These are phyloP conservation scores for Penicillium sp. DNA, from an alignment of 2,329 filamentous ascomycete species.

Conservation along the genomic window DNA sequence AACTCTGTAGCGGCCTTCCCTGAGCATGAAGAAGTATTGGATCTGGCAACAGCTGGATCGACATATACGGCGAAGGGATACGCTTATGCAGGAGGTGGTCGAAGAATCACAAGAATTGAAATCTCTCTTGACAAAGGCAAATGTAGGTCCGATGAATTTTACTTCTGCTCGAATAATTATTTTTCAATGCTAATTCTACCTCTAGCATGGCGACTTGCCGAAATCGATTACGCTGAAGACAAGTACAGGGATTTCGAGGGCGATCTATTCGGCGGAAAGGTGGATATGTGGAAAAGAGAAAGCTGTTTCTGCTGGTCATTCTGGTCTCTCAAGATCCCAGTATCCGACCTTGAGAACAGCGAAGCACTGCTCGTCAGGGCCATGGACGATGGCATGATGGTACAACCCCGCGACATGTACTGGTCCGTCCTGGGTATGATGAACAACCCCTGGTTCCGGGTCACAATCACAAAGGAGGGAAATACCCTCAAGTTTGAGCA, in stretches of 20 bases:
- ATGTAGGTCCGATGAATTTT: slow-evolving; percentile 34
- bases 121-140: slow-evolving; percentile 80
- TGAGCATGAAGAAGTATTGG: slow-evolving; percentile 70
- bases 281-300: slow-evolving; percentile 82
- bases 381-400: slow-evolving; percentile 87
- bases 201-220: slow-evolving; percentile 68
- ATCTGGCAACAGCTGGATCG: slow-evolving; percentile 48
- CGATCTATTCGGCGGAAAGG: slow-evolving; percentile 68
- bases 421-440: slow-evolving; percentile 97
- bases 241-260: slow-evolving; percentile 68
- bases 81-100: slow-evolving; percentile 85
- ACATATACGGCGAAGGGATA: slow-evolving; percentile 74
- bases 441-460: slow-evolving; percentile 93
- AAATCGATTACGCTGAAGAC: slow-evolving; percentile 82
- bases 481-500: slow-evolving; percentile 76
- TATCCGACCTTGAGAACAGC: slow-evolving; percentile 61
- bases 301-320: slow-evolving; percentile 90
- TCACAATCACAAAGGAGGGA: slow-evolving; percentile 70
- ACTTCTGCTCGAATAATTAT: not conserved
- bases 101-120: slow-evolving; percentile 78
- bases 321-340: slow-evolving; percentile 72
- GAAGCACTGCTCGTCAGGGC: slow-evolving; percentile 77
- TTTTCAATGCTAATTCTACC: not conserved
- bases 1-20: slow-evolving; percentile 83
- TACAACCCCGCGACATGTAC: slow-evolving; percentile 91